Conservation (phyloP, 1,284 basidiomycete genomes). For the Sanghuangporus baumii region DNA sequence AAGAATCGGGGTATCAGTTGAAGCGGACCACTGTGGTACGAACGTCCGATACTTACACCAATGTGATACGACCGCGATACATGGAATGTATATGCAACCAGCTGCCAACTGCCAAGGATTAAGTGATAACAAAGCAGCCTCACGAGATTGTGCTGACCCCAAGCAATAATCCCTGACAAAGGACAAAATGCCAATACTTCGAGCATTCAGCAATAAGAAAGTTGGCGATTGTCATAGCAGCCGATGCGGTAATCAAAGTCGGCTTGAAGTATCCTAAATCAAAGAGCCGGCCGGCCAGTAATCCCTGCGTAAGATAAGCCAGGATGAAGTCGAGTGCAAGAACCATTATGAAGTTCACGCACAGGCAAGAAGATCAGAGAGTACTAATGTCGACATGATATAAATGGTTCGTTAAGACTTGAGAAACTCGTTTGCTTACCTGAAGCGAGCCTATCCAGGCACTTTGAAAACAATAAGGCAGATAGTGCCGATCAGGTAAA, state of each 20-base stretch:
- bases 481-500: neutral
- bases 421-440: neutral
- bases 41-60: slow-evolving; percentile 30
- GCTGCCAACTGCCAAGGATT: slow-evolving; percentile 29
- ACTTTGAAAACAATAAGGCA: neutral
- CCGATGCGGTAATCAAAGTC: slow-evolving; percentile 39
- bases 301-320: slow-evolving; percentile 25
- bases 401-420: neutral
- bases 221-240: slow-evolving; percentile 41
- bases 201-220: slow-evolving; percentile 51
- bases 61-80: slow-evolving; percentile 41
- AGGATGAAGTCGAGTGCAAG: neutral
- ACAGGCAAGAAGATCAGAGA: slow-evolving; percentile 32
- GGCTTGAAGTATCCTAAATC: slow-evolving; percentile 50
- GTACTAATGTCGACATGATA: slow-evolving; percentile 27
- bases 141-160: slow-evolving; percentile 32
- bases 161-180: slow-evolving; percentile 47
- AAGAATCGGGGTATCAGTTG: neutral
- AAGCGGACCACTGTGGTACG: neutral
- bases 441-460: neutral
- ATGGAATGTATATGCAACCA: slow-evolving; percentile 44
- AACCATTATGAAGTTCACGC: neutral
- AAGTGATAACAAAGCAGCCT: neutral
- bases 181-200: slow-evolving; percentile 53
- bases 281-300: slow-evolving; percentile 46